Base-by-base conservation (phyloP, 164 flowering plant species). In the Pachysandra terminalis region DNA sequence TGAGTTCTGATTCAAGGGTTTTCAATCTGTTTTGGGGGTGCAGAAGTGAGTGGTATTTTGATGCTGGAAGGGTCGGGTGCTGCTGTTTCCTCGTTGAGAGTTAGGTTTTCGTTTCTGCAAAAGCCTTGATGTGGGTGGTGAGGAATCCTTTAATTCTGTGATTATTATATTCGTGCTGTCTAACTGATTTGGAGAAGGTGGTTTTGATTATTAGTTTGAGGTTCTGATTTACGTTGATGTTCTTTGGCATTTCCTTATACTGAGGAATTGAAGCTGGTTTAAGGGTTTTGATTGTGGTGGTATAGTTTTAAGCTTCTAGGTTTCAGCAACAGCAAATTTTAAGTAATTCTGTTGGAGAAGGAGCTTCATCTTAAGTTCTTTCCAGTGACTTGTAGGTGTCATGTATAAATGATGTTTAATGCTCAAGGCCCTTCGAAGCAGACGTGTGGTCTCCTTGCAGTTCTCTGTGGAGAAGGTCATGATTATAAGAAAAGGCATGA, bases 391-490 rank as follows among this genome's bases (percentile, higher is more conserved):
- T 13, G 64, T 12, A 57, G 23, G 32, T 73, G 70, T 65, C 59
- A 72, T 74, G 66, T 71, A 19, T 73, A 59, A 65, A 81, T 56
- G 72, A 88, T 88, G 94, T 82, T 78, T 74, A 78, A 81, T 68
- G 64, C 74, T 66, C 89, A 85, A 82, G 89, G 85, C 66, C 55
- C 83, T 81, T 66, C 81, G 27, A 88, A 81, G 59, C 75, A 81
- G 54, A 75, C 74, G 25, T 91, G 93, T 77, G 73, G 74, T 65
- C 84, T 89, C 57, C 87, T 90, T 62, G 91, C 87, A 4, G 90
- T 88, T 58, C 41, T 73, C 10, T 79, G 87, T 75, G 83, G 83
- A 10, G 71, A 74, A 59, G 59, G 8, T 59, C 28, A 65, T 58
- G 82, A 77, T 61, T 23, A 41, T 28, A 81, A 79, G 56, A 77